Evolutionary conservation across 176 grass and related monocot species (phyloP).

Genomic region (Carex kokanica): DNA sequence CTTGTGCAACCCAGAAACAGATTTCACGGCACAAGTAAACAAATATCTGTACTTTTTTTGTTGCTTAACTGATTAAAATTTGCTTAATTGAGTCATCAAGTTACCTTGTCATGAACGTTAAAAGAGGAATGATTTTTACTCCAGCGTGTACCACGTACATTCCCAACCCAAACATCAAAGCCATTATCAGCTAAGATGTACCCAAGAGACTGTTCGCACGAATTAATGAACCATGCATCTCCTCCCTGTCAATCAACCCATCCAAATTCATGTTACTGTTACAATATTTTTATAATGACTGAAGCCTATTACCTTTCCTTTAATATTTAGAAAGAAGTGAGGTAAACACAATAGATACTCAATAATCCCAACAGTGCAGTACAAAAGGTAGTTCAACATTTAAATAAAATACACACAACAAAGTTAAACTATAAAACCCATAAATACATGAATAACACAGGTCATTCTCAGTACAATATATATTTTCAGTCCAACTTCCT

Average conservation of each 20-base stretch:
- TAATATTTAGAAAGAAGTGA: slow-evolving; percentile 10
- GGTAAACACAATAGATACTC: not conserved
- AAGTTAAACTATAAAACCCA: not conserved
- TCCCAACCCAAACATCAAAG: slow-evolving; percentile 97
- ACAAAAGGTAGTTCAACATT: not conserved
- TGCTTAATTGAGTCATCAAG: slow-evolving; percentile 4
- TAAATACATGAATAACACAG: too few relatives aligned
- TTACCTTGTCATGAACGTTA: slow-evolving; percentile 85
- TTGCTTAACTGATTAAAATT: slow-evolving; percentile 1
- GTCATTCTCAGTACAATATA: slow-evolving; percentile 4
- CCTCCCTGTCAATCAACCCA: slow-evolving; percentile 50
- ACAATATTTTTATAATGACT: not conserved
- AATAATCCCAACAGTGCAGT: not conserved
- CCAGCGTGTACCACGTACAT: slow-evolving; percentile 79
- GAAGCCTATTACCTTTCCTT: not conserved
- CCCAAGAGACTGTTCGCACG: slow-evolving; percentile 62
- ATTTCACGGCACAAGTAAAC: not conserved
- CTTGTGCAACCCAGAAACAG: not conserved
- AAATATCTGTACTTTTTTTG: not conserved
- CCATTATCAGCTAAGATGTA: slow-evolving; percentile 95
- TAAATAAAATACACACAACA: slow-evolving; percentile 6
- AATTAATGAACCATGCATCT: slow-evolving; percentile 91
- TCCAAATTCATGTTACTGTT: not conserved
- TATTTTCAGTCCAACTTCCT: not conserved
- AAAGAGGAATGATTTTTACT: slow-evolving; percentile 69